A percentile compares a stretch with the other conserved stretches of the same genome.
Conservation (phyloP, 306 rosid species). For the Hylodesmum podocarpum region DNA sequence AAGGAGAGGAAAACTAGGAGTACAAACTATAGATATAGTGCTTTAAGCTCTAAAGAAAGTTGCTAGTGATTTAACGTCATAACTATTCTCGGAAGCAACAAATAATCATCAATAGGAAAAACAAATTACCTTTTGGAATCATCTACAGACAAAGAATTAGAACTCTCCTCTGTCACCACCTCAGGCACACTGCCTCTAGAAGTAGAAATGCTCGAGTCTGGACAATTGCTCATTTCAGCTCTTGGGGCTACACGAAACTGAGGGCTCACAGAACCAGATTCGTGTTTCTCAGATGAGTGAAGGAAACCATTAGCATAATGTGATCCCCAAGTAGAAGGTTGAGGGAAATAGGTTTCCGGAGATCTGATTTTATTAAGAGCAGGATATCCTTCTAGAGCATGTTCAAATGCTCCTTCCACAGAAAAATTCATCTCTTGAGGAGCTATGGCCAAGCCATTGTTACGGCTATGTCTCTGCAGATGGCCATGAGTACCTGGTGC, state of each 20-base stretch:
- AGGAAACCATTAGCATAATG: slow-evolving; percentile 43
- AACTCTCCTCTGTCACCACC: slow-evolving; percentile 35
- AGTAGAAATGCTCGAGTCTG: slow-evolving; percentile 38
- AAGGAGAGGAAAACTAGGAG: slow-evolving; percentile 41
- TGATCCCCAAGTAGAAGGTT: slow-evolving; percentile 40
- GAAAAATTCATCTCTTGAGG: slow-evolving; percentile 42
- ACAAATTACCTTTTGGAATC: slow-evolving; percentile 56
- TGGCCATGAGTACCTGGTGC: slow-evolving; percentile 44
- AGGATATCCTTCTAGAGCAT: slow-evolving; percentile 56
- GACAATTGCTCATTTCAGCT: slow-evolving; percentile 38
- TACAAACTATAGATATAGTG: slow-evolving; percentile 36
- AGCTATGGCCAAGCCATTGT: slow-evolving; percentile 41
- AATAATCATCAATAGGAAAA: slow-evolving; percentile 12
- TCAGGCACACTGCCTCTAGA: slow-evolving; percentile 33
- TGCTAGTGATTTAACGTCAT: slow-evolving; percentile 32
- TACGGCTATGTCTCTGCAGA: slow-evolving; percentile 40
- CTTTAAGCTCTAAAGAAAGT: slow-evolving; percentile 36
- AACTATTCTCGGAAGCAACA: slow-evolving; percentile 12
- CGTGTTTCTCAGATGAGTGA: slow-evolving; percentile 45
- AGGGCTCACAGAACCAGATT: slow-evolving; percentile 49
- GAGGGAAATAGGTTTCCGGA: slow-evolving; percentile 48
- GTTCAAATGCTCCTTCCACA: slow-evolving; percentile 43
- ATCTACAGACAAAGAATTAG: slow-evolving; percentile 22
- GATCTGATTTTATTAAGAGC: slow-evolving; percentile 42
- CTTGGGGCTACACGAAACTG: slow-evolving; percentile 41